These are phyloP conservation scores for Parvularia atlantis DNA, from an alignment of 78 protist genomes.

Conservation along the genomic window DNA sequence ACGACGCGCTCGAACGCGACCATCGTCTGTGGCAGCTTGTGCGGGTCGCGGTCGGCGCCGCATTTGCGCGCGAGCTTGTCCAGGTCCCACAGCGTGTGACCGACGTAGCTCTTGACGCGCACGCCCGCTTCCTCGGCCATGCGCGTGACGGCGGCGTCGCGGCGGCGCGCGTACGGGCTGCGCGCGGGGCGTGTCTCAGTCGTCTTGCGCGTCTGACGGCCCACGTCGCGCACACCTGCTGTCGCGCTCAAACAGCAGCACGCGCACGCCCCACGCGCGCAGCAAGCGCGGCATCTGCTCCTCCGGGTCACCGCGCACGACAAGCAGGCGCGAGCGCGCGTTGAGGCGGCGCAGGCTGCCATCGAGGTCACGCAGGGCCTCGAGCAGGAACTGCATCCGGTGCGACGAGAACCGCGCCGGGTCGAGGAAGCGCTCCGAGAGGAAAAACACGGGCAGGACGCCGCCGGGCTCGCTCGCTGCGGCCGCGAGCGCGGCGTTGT, in stretches of 20 bases:
- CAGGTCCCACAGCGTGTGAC: too few species aligned
- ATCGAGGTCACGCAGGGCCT: conserved; percentile 11
- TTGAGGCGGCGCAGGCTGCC: background rate
- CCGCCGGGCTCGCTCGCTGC: background rate
- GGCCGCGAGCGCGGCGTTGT: conserved; percentile 16
- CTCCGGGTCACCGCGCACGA: conserved; percentile 8
- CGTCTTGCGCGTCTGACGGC: too few species aligned
- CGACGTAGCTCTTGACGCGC: too few species aligned
- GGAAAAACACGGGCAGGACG: background rate
- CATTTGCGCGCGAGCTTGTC: background rate
- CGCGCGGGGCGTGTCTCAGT: too few species aligned
- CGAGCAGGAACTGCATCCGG: conserved; percentile 8
- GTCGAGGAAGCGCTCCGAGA: background rate
- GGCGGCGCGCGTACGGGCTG: background rate
- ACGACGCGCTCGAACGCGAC: background rate
- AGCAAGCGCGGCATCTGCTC: background rate
- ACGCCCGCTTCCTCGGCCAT: background rate
- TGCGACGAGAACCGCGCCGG: background rate
- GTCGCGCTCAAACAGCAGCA: background rate
- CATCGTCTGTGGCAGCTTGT: background rate
- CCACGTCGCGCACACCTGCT: too few species aligned
- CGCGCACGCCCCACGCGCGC: background rate
- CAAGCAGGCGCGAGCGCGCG: conserved; percentile 21
- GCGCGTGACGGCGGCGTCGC: background rate
- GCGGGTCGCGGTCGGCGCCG: background rate